These are phyloP conservation scores for Cladosporium sphaerospermum DNA, from an alignment of 2,329 filamentous ascomycete genomes.

Conservation along the genomic window DNA sequence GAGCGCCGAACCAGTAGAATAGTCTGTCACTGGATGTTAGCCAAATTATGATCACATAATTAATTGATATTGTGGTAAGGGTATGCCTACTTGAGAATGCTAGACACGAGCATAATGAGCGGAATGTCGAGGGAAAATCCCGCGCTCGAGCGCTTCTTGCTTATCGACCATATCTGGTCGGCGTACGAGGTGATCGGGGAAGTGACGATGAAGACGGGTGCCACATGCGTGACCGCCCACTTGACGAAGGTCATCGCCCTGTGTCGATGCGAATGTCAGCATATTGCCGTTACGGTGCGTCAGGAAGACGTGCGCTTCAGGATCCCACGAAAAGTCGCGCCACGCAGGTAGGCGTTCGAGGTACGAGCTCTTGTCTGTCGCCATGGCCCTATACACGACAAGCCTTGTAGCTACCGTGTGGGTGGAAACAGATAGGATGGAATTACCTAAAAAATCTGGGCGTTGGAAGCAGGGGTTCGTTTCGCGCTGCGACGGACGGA, in stretches of 20 bases:
- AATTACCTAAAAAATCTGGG: slow-evolving; percentile 11
- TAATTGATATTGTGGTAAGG: not conserved
- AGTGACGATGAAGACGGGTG: slow-evolving; percentile 46
- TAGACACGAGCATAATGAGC: slow-evolving; percentile 60
- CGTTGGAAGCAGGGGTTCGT: slow-evolving; percentile 4
- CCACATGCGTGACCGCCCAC: slow-evolving; percentile 31
- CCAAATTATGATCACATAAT: not conserved
- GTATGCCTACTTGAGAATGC: slow-evolving; percentile 51
- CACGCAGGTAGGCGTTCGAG: not conserved
- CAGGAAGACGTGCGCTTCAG: slow-evolving; percentile 8
- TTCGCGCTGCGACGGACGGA: not conserved
- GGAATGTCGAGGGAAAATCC: slow-evolving; percentile 63
- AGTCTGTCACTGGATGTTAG: slow-evolving; percentile 36
- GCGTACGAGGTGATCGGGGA: slow-evolving; percentile 61
- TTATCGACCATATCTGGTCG: slow-evolving; percentile 61
- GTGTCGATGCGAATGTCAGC: not conserved
- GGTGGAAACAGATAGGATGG: not conserved
- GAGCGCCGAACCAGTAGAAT: slow-evolving; percentile 60
- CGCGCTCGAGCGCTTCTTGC: slow-evolving; percentile 52
- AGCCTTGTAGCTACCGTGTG: not conserved
- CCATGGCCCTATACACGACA: not conserved
- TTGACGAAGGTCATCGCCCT: slow-evolving; percentile 28
- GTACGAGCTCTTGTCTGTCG: not conserved
- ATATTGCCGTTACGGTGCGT: not conserved
- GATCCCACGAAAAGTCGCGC: not conserved